phyloP scores from a whole-genome alignment of 78 protist species.

The Dictyostelium brefeldianum region DNA sequence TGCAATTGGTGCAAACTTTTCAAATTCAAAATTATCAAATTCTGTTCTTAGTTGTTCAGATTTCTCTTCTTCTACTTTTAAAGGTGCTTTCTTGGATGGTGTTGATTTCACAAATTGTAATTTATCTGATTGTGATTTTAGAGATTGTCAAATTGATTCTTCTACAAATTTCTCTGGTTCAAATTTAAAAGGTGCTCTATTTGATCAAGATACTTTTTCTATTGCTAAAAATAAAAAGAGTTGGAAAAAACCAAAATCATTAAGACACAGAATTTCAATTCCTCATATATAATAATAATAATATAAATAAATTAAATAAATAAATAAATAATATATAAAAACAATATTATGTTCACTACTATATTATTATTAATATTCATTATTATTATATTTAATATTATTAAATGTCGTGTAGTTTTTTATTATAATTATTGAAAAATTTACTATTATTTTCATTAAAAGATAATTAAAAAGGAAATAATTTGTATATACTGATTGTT shows the following conservation, averaged over 20 bases:
- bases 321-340: background rate
- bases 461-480: too few relatives aligned
- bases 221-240: conserved; percentile 22
- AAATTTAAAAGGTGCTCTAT: background rate
- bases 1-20: conserved; percentile 11
- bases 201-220: conserved; percentile 13
- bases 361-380: too few relatives aligned
- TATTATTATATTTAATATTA: too few relatives aligned
- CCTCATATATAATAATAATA: conserved; percentile 17
- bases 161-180: conserved; percentile 41
- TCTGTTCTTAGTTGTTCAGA: conserved; percentile 38
- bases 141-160: background rate
- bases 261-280: conserved; percentile 26
- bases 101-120: conserved; percentile 60
- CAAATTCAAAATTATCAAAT: conserved; percentile 35
- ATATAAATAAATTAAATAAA: too few relatives aligned
- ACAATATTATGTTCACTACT: too few relatives aligned
- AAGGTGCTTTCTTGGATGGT: conserved; percentile 21
- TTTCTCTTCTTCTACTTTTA: conserved; percentile 23
- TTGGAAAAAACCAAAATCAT: conserved; percentile 57
- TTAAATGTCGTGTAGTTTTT: too few relatives aligned
- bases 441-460: too few relatives aligned
- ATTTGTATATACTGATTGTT: too few relatives aligned
- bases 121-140: conserved; percentile 39
- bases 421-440: too few relatives aligned